Conservation (phyloP, 805 yeast species). For the Barnettozyma sp. region DNA sequence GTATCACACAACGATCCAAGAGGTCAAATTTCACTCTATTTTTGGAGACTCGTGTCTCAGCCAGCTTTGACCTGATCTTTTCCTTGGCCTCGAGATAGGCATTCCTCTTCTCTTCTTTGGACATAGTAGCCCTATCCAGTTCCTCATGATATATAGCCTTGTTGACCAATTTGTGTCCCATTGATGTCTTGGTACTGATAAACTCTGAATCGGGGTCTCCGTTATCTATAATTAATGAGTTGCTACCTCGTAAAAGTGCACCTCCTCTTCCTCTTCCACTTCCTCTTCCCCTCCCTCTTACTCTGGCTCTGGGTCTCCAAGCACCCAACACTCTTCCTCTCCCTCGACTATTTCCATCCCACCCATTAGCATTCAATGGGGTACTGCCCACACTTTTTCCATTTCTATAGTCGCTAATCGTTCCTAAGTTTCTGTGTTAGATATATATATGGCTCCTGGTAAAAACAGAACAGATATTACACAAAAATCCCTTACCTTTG, state of each 20-base stretch:
- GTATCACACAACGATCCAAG: slow-evolving; percentile 39
- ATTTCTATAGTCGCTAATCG: slow-evolving; percentile 15
- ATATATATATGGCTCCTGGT: too few relatives aligned
- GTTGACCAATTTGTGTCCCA: slow-evolving; percentile 35
- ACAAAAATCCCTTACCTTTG: too few relatives aligned
- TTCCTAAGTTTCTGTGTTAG: slow-evolving; percentile 12
- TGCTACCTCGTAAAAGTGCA: too few relatives aligned
- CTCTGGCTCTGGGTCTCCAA: too few relatives aligned
- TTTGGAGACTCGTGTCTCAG: slow-evolving; percentile 20
- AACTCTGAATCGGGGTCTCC: slow-evolving; percentile 20
- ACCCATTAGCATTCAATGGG: slow-evolving; percentile 8
- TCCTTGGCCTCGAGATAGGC: slow-evolving; percentile 18
- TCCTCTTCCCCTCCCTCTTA: slow-evolving; percentile 12
- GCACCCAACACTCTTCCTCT: too few relatives aligned
- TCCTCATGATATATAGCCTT: slow-evolving; percentile 31
- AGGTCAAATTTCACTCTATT: slow-evolving; percentile 34
- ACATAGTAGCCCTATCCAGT: slow-evolving; percentile 17
- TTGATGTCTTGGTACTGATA: slow-evolving; percentile 28
- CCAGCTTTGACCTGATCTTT: slow-evolving; percentile 14
- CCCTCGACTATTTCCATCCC: too few relatives aligned
- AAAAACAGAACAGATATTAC: too few relatives aligned
- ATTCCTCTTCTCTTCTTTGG: slow-evolving; percentile 21
- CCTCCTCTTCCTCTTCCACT: slow-evolving; percentile 14
- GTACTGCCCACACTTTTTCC: slow-evolving; percentile 9
- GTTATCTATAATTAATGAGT: slow-evolving; percentile 28